Evolutionary conservation across 768 basidiomycete genomes (phyloP), one percentile per base, ranked within the genome.

Genomic region (Pleurotus tuoliensis): DNA sequence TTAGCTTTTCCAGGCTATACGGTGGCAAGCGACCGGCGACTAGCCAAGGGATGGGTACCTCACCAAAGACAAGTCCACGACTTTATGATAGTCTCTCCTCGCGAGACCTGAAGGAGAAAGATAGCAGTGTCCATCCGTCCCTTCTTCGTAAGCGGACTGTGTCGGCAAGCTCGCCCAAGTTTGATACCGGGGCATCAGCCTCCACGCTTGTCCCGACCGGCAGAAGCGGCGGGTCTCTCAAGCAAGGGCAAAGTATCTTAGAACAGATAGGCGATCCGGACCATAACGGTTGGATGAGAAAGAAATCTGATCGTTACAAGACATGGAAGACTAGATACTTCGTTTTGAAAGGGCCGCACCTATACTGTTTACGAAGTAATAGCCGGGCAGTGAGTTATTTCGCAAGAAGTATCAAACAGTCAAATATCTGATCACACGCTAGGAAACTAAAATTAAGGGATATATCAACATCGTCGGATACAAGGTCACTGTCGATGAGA

Each of bases 381-480:
- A 89, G 75, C 65, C 82, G 81, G 63, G 62, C 81, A 48, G 80
- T 81, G 58, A 54, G 77, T 78, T 34, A 34, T 34, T 34, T 34
- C 30, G 30, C 30, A 34, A 9, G 30, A 9, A 34, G 3, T 11
- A 11, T 11, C 8, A 30, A 11, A 1, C 30, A 30, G 8, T 11
- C 9, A 8, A 8, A 11, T 34, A 34, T 34, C 30, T 34, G 30
- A 34, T 38, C 13, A 25, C 24, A n/a, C 25, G 20, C 15, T 56
- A 95, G 90, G 95, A 98, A 74, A 90, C 87, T 25, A 90, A 90
- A 64, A 90, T 97, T 70, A 98, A 98, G 74, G 96, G 92, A n/a
- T 95, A 95, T 63, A 83, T 98, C 66, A 88, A 97, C 63, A 85
- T 97, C 47, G 71, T 80, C 24, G 96, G 97, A 0, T 96, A 97